Percentiles rank a stretch among this genome's conserved stretches.
Conservation (phyloP, 176 grass and related monocot genomes). For the Ensete glaucum region DNA sequence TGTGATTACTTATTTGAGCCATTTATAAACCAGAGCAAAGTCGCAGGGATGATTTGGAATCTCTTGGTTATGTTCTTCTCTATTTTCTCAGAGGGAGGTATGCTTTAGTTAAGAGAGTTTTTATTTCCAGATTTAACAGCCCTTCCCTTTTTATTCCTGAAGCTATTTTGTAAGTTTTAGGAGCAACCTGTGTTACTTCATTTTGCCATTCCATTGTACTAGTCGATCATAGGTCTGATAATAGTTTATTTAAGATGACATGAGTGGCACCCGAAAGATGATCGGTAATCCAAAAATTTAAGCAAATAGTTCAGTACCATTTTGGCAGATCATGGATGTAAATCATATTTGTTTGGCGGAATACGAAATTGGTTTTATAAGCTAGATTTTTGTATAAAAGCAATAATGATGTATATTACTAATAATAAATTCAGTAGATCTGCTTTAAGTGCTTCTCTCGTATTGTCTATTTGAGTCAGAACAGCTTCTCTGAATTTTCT, state of each 20-base stretch:
- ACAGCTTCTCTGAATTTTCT: not conserved
- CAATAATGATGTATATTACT: not conserved
- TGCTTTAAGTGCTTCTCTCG: not conserved
- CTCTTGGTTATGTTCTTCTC: constrained; percentile 92
- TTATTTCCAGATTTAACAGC: not conserved
- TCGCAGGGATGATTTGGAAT: constrained; percentile 93
- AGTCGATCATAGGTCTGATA: not conserved
- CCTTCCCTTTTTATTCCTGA: not conserved
- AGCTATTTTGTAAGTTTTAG: not conserved
- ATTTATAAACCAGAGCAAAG: constrained; percentile 72
- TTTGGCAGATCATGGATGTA: not conserved
- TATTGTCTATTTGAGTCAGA: not conserved
- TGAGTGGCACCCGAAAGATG: not conserved
- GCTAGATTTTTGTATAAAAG: not conserved
- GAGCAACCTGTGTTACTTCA: not conserved
- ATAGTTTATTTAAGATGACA: not conserved
- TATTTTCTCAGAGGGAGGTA: constrained; percentile 96
- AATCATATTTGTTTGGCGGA: not conserved
- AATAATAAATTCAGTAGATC: not conserved
- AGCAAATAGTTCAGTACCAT: too few species aligned
- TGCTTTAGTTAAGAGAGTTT: constrained; percentile 8
- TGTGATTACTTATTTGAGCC: constrained; percentile 13
- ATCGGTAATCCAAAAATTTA: not conserved
- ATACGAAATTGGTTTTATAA: not conserved
- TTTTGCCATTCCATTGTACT: not conserved